phyloP scores from a whole-genome alignment of 768 basidiomycete species.

The Kwoniella heveanensis region DNA sequence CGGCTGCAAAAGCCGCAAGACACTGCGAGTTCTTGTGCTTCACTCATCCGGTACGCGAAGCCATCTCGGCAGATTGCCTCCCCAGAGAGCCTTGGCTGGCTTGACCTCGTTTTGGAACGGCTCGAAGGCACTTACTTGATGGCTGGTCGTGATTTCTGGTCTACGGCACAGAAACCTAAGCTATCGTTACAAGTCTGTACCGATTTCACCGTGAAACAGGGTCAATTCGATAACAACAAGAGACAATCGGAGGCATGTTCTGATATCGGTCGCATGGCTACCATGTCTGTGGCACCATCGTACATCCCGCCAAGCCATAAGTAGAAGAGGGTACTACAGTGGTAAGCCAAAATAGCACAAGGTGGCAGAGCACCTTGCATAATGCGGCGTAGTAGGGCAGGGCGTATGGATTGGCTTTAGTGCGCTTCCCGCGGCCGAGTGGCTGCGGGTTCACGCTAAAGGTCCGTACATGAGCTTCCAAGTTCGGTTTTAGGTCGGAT shows the following conservation, averaged over 20 bases:
- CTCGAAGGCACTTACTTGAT: not conserved
- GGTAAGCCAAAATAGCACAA: not conserved
- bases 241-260: too few relatives aligned
- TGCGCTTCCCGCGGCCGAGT: not conserved
- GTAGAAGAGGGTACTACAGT: too few relatives aligned
- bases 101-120: too few relatives aligned
- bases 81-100: too few relatives aligned
- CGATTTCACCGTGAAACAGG: not conserved
- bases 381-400: not conserved
- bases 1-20: not conserved
- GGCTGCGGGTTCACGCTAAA: too few relatives aligned
- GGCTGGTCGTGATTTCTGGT: not conserved
- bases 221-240: not conserved
- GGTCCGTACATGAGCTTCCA: too few relatives aligned
- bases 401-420: not conserved
- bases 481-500: slow-evolving; percentile 1
- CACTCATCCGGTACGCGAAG: too few relatives aligned
- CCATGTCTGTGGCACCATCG: not conserved
- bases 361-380: not conserved
- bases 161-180: not conserved
- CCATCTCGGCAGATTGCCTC: not conserved
- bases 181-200: not conserved
- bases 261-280: not conserved
- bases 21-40: too few relatives aligned
- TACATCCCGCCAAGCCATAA: not conserved